Percentiles rank a stretch among this genome's conserved stretches.
Evolutionary conservation across 73 alveolate genomes (phyloP).

Genomic region (Breviolum minutum): DNA sequence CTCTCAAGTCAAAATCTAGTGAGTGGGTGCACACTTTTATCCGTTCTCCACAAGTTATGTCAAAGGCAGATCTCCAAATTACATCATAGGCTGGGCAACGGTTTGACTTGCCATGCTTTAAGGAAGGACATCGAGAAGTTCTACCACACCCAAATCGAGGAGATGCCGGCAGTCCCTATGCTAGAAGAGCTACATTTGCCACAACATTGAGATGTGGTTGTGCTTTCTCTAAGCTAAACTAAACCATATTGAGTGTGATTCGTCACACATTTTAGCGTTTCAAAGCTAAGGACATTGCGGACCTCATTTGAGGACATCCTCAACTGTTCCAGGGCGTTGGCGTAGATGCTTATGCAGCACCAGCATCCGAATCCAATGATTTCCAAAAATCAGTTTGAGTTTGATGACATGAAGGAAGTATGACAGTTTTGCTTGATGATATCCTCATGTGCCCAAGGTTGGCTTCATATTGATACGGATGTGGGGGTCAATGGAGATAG

Average conservation of each 20-base stretch:
- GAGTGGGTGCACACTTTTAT: too few species aligned
- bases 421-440: too few species aligned
- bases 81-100: not conserved
- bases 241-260: not conserved
- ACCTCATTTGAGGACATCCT: constrained; percentile 59
- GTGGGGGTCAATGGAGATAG: not conserved
- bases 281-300: constrained; percentile 72
- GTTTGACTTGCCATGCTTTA: not conserved
- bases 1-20: too few species aligned
- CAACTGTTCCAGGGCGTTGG: too few species aligned
- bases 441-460: too few species aligned
- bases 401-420: not conserved
- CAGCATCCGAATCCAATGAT: not conserved
- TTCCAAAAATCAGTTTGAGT: not conserved
- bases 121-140: constrained; percentile 98
- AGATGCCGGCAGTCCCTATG: constrained; percentile 97
- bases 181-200: not conserved
- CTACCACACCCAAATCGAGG: constrained; percentile 99
- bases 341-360: not conserved
- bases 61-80: not conserved
- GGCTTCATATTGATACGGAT: not conserved
- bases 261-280: too few species aligned
- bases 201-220: too few species aligned
- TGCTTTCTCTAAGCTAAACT: not conserved
- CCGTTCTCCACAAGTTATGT: not conserved